These are phyloP conservation scores for Pyrus betulifolia DNA, from an alignment of 306 rosid genomes.

Conservation along the genomic window DNA sequence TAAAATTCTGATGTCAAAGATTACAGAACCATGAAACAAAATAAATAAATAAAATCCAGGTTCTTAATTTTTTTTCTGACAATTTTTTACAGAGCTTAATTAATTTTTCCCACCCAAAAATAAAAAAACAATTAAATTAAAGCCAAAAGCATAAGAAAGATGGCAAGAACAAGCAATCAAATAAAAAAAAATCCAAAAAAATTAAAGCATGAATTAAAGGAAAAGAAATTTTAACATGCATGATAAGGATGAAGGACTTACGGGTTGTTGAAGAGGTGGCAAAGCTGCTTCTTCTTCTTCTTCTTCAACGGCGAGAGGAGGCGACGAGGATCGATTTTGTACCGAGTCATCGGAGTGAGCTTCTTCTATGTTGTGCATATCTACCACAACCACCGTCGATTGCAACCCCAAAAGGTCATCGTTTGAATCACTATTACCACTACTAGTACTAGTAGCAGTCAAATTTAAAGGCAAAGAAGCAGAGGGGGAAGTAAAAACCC, in stretches of 20 bases:
- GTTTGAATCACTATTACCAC: not conserved
- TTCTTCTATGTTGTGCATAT: conserved; percentile 25
- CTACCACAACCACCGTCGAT: conserved; percentile 28
- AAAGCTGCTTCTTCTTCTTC: conserved; percentile 20
- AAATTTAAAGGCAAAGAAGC: conserved; percentile 5
- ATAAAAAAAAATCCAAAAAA: not conserved
- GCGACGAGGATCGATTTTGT: conserved; percentile 44
- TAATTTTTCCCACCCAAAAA: not conserved
- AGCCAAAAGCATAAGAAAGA: not conserved
- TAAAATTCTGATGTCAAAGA: not conserved
- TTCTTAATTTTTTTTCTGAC: not conserved
- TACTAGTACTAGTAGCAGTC: not conserved
- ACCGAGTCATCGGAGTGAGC: conserved; percentile 40
- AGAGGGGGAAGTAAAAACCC: conserved; percentile 17
- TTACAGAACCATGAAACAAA: not conserved
- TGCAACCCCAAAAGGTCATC: conserved; percentile 18
- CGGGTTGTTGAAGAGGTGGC: conserved; percentile 22
- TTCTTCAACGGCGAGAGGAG: conserved; percentile 21
- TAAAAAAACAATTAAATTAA: not conserved
- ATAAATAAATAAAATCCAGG: not conserved
- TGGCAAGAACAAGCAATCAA: not conserved
- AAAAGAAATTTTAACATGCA: not conserved
- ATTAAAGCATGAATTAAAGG: not conserved
- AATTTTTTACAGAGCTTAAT: not conserved
- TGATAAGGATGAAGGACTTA: conserved; percentile 13